Evolutionary conservation across 805 yeast genomes (phyloP).

Genomic region (Yarrowia osloensis): DNA sequence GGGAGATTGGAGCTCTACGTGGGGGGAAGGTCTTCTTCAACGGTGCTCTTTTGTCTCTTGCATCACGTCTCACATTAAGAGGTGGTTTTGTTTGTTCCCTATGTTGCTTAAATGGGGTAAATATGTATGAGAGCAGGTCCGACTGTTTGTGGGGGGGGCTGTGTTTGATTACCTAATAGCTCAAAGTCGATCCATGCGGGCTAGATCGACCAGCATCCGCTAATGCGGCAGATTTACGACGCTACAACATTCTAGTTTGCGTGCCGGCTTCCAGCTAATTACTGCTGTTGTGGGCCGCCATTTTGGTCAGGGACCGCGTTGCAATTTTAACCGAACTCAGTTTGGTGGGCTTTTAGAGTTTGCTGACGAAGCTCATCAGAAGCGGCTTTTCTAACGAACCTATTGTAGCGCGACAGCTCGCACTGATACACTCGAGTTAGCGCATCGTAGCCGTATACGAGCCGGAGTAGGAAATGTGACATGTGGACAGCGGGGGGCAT

Average conservation of each 20-base stretch:
- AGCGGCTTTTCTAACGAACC: neutral
- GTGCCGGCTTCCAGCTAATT: too few relatives aligned
- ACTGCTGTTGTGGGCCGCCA: neutral
- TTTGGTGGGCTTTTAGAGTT: neutral
- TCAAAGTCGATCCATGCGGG: too few relatives aligned
- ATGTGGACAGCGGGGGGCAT: neutral
- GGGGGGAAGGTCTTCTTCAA: neutral
- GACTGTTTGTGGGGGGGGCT: too few relatives aligned
- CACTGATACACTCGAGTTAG: neutral
- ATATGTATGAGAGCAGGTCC: neutral
- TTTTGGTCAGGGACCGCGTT: neutral
- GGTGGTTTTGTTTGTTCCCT: neutral
- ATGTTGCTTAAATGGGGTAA: conserved; percentile 17
- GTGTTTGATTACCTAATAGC: too few relatives aligned
- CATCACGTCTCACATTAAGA: neutral
- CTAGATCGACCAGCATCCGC: too few relatives aligned
- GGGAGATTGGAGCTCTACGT: neutral
- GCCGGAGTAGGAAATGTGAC: neutral
- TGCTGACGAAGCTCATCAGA: neutral
- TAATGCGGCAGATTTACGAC: too few relatives aligned
- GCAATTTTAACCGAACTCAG: conserved; percentile 4
- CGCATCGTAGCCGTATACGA: neutral
- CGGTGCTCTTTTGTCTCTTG: neutral
- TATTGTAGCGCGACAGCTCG: neutral
- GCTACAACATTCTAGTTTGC: too few relatives aligned